phyloP scores from a whole-genome alignment of 2,329 filamentous ascomycete species.

The Pseudogymnoascus sp. region DNA sequence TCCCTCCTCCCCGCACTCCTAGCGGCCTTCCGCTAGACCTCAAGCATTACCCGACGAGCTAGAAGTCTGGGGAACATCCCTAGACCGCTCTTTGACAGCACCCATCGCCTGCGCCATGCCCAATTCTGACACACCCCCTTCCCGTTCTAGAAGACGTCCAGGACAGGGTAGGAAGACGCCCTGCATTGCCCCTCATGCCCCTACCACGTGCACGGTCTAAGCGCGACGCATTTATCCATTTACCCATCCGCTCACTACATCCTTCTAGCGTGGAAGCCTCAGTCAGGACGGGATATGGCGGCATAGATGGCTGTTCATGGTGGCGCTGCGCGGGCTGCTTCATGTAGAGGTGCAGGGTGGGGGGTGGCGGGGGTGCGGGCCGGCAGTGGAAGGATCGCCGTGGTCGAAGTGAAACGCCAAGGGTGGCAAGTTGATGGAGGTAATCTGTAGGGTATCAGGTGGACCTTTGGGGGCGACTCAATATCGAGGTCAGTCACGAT shows the following conservation, averaged over 20 bases:
- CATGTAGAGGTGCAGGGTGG: conserved; percentile 1
- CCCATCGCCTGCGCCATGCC: neutral
- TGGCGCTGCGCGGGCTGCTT: neutral
- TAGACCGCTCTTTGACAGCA: conserved; percentile 6
- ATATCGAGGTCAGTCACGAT: neutral
- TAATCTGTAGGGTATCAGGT: conserved; percentile 6
- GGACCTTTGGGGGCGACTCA: neutral
- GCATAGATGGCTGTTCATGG: neutral
- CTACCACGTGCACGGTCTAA: conserved; percentile 1
- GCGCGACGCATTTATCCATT: neutral
- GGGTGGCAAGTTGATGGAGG: neutral
- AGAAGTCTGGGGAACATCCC: neutral
- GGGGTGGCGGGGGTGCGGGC: neutral
- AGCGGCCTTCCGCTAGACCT: neutral
- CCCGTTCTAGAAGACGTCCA: neutral
- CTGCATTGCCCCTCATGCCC: conserved; percentile 1
- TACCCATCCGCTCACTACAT: neutral
- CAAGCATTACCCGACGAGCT: neutral
- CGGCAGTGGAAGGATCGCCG: neutral
- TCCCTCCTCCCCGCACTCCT: neutral
- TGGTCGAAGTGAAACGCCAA: conserved; percentile 3
- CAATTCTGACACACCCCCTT: neutral
- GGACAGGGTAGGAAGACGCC: neutral
- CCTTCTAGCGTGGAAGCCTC: neutral
- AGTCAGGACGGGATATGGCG: neutral